A percentile compares a stretch with the other conserved stretches of the same genome.
These are phyloP conservation scores for Chrysoporthe deuterocubensis DNA, from an alignment of 2,329 filamentous ascomycete species.

Conservation along the genomic window DNA sequence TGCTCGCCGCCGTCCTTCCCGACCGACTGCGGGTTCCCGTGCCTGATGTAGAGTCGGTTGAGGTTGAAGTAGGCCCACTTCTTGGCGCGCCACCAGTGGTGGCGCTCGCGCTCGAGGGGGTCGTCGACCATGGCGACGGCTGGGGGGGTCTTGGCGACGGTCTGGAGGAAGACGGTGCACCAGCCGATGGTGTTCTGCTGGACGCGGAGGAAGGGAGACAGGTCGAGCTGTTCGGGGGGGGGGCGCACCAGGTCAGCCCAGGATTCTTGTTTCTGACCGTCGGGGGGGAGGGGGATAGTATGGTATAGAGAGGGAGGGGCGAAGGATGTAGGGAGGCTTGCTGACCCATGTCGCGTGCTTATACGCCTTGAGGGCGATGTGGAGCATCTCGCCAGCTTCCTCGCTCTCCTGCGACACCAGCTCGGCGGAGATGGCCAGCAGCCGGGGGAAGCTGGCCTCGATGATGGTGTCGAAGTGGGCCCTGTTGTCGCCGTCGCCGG, in stretches of 20 bases:
- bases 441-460: constrained; percentile 83
- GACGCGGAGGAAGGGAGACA: constrained; percentile 76
- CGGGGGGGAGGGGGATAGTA: not conserved
- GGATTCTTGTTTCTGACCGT: no score
- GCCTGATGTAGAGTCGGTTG: constrained; percentile 92
- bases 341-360: constrained; percentile 97
- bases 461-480: constrained; percentile 94
- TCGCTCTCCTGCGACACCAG: constrained; percentile 88
- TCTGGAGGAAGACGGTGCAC: constrained; percentile 93
- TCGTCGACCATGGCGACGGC: constrained; percentile 78
- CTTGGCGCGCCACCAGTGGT: constrained; percentile 99
- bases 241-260: not conserved
- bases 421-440: constrained; percentile 85
- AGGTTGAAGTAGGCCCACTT: constrained; percentile 99
- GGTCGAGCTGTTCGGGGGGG: constrained; percentile 69
- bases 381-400: constrained; percentile 95
- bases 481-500: constrained; percentile 73
- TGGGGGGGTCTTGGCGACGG: constrained; percentile 84
- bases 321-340: constrained; percentile 29
- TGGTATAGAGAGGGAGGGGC: not conserved
- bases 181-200: constrained; percentile 87
- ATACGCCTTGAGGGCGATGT: constrained; percentile 93
- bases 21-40: constrained; percentile 82
- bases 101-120: constrained; percentile 82
- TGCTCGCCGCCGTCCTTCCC: constrained; percentile 63